phyloP scores from a whole-genome alignment of 441 rosid species.

The Lepidium campestre region DNA sequence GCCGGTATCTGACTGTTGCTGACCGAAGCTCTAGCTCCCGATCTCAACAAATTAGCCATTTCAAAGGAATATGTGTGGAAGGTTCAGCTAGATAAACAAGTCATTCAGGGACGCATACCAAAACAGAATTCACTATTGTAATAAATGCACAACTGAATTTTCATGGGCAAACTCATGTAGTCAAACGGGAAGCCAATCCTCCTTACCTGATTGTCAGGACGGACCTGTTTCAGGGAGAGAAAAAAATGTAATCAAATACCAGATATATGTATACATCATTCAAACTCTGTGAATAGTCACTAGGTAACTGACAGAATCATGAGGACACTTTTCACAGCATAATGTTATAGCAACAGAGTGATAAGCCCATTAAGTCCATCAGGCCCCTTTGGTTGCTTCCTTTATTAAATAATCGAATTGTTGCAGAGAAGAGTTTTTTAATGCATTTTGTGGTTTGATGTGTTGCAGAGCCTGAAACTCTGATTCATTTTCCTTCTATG shows the following conservation, averaged over 20 bases:
- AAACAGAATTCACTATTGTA: background rate
- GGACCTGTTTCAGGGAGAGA: background rate
- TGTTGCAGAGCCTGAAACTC: no score
- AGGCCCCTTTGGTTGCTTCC: no score
- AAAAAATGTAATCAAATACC: background rate
- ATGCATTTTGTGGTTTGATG: no score
- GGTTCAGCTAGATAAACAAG: background rate
- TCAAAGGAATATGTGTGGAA: background rate
- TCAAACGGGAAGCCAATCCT: background rate
- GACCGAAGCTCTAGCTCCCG: constrained; percentile 8
- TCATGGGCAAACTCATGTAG: background rate
- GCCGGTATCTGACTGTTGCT: background rate
- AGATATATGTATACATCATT: background rate
- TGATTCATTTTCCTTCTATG: no score
- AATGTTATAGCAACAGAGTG: background rate
- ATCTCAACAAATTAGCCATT: constrained; percentile 16
- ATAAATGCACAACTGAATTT: background rate
- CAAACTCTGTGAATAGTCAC: background rate
- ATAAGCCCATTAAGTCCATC: no score
- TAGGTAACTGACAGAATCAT: background rate
- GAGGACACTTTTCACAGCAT: background rate
- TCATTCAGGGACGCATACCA: background rate
- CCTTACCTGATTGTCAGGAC: background rate
- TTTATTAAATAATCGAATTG: no score
- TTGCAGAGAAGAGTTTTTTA: no score